Evolutionary conservation across 495 filamentous ascomycete genomes (phyloP).

Genomic region (Neurospora sp.): DNA sequence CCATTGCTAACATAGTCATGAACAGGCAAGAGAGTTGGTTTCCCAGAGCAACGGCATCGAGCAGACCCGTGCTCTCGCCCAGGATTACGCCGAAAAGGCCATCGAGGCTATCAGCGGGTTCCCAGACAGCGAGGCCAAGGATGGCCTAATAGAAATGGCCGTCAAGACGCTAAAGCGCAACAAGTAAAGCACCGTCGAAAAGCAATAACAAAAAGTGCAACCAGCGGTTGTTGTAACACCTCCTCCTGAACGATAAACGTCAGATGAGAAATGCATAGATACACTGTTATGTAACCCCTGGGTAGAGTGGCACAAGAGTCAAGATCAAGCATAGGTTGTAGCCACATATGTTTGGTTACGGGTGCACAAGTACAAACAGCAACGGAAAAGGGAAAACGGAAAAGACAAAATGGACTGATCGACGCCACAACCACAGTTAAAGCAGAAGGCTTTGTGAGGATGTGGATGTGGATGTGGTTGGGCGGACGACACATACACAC

Average conservation of each 20-base stretch:
- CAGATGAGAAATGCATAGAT: neutral
- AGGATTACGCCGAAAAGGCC: conserved; percentile 85
- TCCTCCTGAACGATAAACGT: neutral
- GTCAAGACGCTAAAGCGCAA: conserved; percentile 80
- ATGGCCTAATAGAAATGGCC: conserved; percentile 85
- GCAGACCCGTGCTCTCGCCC: conserved; percentile 78
- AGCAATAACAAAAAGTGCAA: neutral
- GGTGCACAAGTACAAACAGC: neutral
- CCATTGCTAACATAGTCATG: conserved; percentile 5
- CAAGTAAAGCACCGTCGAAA: conserved; percentile 44
- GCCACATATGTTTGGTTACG: neutral
- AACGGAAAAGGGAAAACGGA: neutral
- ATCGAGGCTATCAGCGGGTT: conserved; percentile 69
- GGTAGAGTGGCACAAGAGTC: neutral
- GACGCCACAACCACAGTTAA: neutral
- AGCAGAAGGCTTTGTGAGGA: neutral
- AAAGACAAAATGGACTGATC: neutral
- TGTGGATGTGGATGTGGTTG: neutral
- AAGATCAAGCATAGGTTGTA: neutral
- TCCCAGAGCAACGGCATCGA: conserved; percentile 74
- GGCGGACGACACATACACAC: neutral
- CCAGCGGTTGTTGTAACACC: neutral
- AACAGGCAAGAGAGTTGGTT: conserved; percentile 76
- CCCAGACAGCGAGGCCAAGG: conserved; percentile 86
- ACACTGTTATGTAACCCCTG: neutral